Conservation (phyloP, 768 basidiomycete genomes). For the Panaeolus cyanescens region DNA sequence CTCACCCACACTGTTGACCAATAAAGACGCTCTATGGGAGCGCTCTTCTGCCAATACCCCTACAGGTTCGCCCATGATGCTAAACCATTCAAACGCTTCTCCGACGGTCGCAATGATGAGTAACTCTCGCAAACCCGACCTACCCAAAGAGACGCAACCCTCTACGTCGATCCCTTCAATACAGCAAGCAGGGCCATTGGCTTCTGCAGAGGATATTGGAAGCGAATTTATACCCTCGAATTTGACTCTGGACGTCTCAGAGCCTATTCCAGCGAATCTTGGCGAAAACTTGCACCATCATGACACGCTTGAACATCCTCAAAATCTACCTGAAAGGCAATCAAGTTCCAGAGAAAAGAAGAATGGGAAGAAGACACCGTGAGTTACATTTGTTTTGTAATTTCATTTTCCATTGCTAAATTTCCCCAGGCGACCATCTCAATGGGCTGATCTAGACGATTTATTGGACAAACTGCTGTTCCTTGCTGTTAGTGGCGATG, state of each 20-base stretch:
- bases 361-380: conserved; percentile 53
- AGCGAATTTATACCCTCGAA: neutral
- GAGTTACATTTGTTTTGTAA: conserved; percentile 22
- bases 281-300: conserved; percentile 11
- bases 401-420: conserved; percentile 3
- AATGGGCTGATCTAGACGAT: conserved; percentile 79
- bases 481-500: conserved; percentile 82
- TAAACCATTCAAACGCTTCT: neutral
- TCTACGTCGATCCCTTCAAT: conserved; percentile 29
- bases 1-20: conserved; percentile 59
- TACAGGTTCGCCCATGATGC: conserved; percentile 39
- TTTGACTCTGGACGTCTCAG: neutral
- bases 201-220: conserved; percentile 12
- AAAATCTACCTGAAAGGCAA: conserved; percentile 16
- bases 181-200: conserved; percentile 27
- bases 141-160: conserved; percentile 7
- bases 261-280: neutral
- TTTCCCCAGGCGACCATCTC: conserved; percentile 48
- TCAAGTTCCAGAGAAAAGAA: conserved; percentile 29
- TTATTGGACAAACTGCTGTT: conserved; percentile 82
- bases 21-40: conserved; percentile 56
- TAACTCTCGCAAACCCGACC: neutral
- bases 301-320: conserved; percentile 11
- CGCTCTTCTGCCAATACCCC: conserved; percentile 54
- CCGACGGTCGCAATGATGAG: neutral